These are phyloP conservation scores for Trichoderma lentiforme DNA, from an alignment of 2,329 filamentous ascomycete genomes.

Conservation along the genomic window DNA sequence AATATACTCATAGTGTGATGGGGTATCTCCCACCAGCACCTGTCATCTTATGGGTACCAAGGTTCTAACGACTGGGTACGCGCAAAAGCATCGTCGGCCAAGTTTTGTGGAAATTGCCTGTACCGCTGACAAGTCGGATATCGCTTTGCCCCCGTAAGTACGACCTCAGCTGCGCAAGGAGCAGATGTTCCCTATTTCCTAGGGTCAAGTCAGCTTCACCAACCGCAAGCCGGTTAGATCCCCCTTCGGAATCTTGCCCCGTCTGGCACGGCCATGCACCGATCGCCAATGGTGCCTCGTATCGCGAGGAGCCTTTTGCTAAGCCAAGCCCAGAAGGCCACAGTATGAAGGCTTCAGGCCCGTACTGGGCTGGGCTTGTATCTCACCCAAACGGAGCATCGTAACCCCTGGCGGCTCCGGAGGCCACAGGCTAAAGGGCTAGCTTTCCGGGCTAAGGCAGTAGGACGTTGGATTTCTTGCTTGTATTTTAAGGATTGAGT, in stretches of 20 bases:
- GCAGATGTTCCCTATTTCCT: background rate
- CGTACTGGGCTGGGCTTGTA: constrained; percentile 4
- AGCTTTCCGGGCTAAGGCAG: background rate
- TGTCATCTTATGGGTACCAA: background rate
- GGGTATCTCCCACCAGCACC: background rate
- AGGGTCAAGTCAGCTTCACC: constrained; percentile 8
- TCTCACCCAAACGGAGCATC: background rate
- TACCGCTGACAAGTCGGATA: background rate
- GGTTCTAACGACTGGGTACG: background rate
- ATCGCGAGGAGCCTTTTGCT: constrained; percentile 4
- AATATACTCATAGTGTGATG: background rate
- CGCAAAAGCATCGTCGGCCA: background rate
- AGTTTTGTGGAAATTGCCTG: constrained; percentile 8
- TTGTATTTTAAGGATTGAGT: background rate
- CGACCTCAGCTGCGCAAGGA: constrained; percentile 12
- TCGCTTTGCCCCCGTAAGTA: background rate
- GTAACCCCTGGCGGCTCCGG: constrained; percentile 11
- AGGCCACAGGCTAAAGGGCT: constrained; percentile 4
- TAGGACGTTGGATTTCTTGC: background rate
- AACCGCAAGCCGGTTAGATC: constrained; percentile 7
- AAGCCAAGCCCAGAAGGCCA: background rate
- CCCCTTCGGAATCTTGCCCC: constrained; percentile 12
- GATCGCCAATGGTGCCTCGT: constrained; percentile 15
- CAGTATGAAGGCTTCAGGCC: background rate
- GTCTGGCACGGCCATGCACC: constrained; percentile 4